Conservation (phyloP, 2,329 filamentous ascomycete genomes). For the Fusarium sp. region DNA sequence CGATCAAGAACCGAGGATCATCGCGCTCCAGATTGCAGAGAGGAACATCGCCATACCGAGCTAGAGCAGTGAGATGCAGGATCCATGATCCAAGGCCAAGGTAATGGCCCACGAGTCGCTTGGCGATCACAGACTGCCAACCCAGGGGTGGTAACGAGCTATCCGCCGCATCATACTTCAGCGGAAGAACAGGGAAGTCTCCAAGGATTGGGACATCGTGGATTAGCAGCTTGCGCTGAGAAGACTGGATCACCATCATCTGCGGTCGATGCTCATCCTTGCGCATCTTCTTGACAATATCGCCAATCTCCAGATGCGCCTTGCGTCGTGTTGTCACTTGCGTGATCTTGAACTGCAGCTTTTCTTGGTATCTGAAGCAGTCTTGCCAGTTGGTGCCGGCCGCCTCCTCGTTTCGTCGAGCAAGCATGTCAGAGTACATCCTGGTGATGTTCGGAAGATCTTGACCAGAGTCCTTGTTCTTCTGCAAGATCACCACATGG, state of each 20-base stretch:
- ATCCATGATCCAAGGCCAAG: slow-evolving; percentile 95
- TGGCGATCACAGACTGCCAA: slow-evolving; percentile 92
- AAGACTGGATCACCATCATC: slow-evolving; percentile 91
- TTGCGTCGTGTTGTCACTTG: slow-evolving; percentile 93
- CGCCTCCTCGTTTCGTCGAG: slow-evolving; percentile 73
- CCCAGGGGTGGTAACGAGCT: slow-evolving; percentile 90
- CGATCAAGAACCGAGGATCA: slow-evolving; percentile 94
- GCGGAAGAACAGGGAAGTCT: slow-evolving; percentile 84
- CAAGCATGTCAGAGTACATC: slow-evolving; percentile 83
- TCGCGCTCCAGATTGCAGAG: slow-evolving; percentile 96
- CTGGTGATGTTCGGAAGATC: slow-evolving; percentile 91
- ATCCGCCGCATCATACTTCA: slow-evolving; percentile 86
- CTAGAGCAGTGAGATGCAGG: slow-evolving; percentile 85
- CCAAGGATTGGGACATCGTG: slow-evolving; percentile 87
- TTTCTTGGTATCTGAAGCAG: slow-evolving; percentile 88
- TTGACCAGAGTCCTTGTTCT: slow-evolving; percentile 79
- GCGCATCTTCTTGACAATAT: slow-evolving; percentile 89
- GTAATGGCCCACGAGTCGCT: slow-evolving; percentile 88
- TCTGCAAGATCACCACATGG: slow-evolving; percentile 89
- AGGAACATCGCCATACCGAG: slow-evolving; percentile 92
- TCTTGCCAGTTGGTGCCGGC: slow-evolving; percentile 80
- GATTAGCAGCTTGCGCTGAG: slow-evolving; percentile 81
- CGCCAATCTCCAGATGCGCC: slow-evolving; percentile 87
- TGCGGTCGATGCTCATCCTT: slow-evolving; percentile 85
- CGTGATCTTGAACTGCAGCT: slow-evolving; percentile 84